These are phyloP conservation scores for Fusarium subglutinans DNA, from an alignment of 2,329 filamentous ascomycete genomes.

Conservation along the genomic window DNA sequence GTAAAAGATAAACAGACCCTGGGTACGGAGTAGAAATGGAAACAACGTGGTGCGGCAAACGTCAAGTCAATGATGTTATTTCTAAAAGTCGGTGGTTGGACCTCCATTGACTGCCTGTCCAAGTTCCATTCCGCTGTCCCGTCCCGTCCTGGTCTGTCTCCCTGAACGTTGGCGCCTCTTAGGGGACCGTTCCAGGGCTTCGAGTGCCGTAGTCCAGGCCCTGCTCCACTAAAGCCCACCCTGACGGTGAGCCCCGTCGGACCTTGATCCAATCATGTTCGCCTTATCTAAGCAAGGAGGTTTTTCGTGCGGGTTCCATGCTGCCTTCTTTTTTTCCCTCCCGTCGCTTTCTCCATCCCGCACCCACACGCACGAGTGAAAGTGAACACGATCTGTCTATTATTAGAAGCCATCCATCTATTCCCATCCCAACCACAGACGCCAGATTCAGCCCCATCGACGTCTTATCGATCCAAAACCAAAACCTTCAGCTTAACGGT, in stretches of 20 bases:
- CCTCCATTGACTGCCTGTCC: neutral
- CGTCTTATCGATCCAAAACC: constrained; percentile 27
- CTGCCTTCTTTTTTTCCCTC: constrained; percentile 40
- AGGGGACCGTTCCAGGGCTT: constrained; percentile 23
- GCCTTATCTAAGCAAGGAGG: constrained; percentile 32
- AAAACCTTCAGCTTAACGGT: constrained; percentile 14
- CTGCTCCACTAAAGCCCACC: constrained; percentile 6
- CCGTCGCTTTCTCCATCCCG: constrained; percentile 35
- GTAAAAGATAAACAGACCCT: neutral
- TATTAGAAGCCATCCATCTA: constrained; percentile 44
- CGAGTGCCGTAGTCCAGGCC: constrained; percentile 15
- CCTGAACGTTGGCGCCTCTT: constrained; percentile 19
- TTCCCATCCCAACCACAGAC: constrained; percentile 36
- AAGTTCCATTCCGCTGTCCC: neutral
- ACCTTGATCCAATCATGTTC: neutral
- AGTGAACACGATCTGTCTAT: constrained; percentile 47
- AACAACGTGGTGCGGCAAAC: constrained; percentile 8
- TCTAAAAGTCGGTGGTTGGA: constrained; percentile 30
- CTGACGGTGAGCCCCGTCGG: constrained; percentile 12
- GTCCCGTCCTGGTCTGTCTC: constrained; percentile 5
- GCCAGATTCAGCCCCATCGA: constrained; percentile 46
- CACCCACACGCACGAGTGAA: constrained; percentile 37
- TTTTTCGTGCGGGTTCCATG: constrained; percentile 32
- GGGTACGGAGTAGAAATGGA: neutral
- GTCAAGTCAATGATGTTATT: constrained; percentile 10